Evolutionary conservation across 208 protist genomes (phyloP), one percentile per base, ranked within the genome.

Genomic region (Trypanosoma theileri): DNA sequence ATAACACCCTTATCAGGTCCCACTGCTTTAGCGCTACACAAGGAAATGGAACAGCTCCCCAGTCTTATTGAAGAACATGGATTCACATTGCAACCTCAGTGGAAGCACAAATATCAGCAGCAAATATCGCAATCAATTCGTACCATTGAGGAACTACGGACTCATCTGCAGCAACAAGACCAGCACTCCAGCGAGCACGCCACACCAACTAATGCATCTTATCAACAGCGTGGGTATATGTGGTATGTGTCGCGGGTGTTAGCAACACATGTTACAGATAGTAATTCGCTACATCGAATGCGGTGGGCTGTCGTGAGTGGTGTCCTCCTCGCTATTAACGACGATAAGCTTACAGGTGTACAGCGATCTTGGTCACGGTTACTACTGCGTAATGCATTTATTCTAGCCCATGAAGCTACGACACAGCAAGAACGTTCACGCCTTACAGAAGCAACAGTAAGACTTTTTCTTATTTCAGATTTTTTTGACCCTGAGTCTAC

Each of bases 381-480:
- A 31, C 54, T 74, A 4, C 54, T 74, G 19, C 69, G 69, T 41
- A 74, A 74, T 31, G 28, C 61, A 7, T 68, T 74, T 45, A 61
- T 66, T 26, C 45, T 74, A 4, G 59, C 69, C 1, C 59, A 53
- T 3, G 53, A 60, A 0, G 28, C 44, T 19, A 0, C 24, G n/a
- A 19, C 6, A 16, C 1, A 19, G 17, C 57, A 57, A 4, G 66
- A 71, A 46, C 57, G 57, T 24, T 8, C 6, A 46, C 44, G 31
- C 3, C 42, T 62, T 31, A 53, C 16, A 22, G 54, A 74, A 21
- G 69, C 69, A 45, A 74, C 69, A n/a, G 53, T 74, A 35, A 45
- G 69, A 8, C 1, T 67, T 0, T 56, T 72, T 42, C 26, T 74
- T 24, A 26, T 67, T 46, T 35, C 61, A 19, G 55, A 53, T 40